Evolutionary conservation across 305 asterid genomes (phyloP).

Genomic region (Plantago rigida): DNA sequence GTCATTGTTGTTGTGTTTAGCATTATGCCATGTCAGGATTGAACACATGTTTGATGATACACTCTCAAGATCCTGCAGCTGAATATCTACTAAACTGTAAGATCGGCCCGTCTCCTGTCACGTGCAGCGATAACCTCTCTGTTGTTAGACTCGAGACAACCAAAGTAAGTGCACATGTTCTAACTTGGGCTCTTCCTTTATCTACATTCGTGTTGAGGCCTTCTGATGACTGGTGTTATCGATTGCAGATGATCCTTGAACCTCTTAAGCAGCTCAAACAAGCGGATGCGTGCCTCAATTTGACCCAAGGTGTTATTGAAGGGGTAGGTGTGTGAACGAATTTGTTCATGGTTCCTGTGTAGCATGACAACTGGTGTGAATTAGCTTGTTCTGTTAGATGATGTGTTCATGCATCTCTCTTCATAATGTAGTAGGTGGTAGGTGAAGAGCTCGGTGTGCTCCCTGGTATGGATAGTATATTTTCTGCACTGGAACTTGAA

Average conservation of each 20-base stretch:
- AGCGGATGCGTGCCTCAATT: conserved; percentile 70
- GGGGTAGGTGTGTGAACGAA: conserved; percentile 71
- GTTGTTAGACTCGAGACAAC: conserved; percentile 83
- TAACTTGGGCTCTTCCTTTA: background rate
- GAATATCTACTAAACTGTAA: conserved; percentile 68
- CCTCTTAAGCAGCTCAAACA: conserved; percentile 77
- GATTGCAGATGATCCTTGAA: conserved; percentile 75
- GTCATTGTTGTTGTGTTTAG: conserved; percentile 32
- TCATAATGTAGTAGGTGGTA: conserved; percentile 52
- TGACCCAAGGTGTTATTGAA: conserved; percentile 96
- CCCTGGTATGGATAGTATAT: conserved; percentile 94
- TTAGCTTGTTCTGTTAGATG: background rate
- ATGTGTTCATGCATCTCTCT: conserved; percentile 20
- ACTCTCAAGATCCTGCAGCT: conserved; percentile 82
- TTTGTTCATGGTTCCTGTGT: conserved; percentile 10
- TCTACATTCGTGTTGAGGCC: background rate
- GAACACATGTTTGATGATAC: conserved; percentile 69
- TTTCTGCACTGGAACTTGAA: conserved; percentile 70
- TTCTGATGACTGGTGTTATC: conserved; percentile 23
- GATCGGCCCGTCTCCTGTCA: conserved; percentile 61
- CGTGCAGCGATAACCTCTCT: conserved; percentile 53
- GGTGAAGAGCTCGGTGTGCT: conserved; percentile 96
- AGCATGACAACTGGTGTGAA: background rate
- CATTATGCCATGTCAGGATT: conserved; percentile 81
- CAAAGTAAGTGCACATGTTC: conserved; percentile 36